These are phyloP conservation scores for Zymoseptoria passerinii DNA, from an alignment of 2,329 filamentous ascomycete genomes.

Conservation along the genomic window DNA sequence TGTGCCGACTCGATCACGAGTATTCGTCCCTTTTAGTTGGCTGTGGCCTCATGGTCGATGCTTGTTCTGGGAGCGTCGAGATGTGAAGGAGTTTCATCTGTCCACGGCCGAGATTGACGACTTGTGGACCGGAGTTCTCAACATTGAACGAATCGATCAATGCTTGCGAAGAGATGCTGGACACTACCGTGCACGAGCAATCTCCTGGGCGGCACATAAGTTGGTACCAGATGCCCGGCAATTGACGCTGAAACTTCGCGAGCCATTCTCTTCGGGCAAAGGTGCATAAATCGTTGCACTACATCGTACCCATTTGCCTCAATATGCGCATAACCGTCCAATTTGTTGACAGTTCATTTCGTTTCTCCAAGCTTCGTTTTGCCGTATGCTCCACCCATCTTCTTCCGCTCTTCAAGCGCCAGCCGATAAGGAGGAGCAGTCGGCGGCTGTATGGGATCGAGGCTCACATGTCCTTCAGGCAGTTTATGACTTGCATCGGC, in stretches of 20 bases:
- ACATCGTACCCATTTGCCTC: background rate
- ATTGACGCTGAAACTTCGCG: background rate
- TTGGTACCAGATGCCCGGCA: background rate
- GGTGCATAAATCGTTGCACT: background rate
- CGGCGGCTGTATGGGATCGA: slow-evolving; percentile 89
- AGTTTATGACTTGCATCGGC: slow-evolving; percentile 90
- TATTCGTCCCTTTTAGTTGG: background rate
- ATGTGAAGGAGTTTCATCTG: background rate
- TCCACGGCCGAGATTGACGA: background rate
- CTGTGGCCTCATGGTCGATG: background rate
- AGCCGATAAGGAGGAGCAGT: slow-evolving; percentile 93
- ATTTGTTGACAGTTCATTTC: background rate
- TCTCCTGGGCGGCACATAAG: background rate
- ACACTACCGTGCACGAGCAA: background rate
- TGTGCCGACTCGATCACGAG: background rate
- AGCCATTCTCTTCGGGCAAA: background rate
- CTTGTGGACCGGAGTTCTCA: background rate
- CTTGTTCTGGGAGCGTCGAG: background rate
- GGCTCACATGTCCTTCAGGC: slow-evolving; percentile 73
- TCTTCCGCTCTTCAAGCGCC: slow-evolving; percentile 74
- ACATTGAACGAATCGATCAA: background rate
- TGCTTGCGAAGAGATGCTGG: background rate
- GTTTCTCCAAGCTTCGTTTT: slow-evolving; percentile 49
- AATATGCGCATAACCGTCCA: background rate
- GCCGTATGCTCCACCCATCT: slow-evolving; percentile 66